A percentile compares a stretch with the other conserved stretches of the same genome.
phyloP scores from a whole-genome alignment of 2,329 filamentous ascomycete genomes.

The Tolypocladium album region DNA sequence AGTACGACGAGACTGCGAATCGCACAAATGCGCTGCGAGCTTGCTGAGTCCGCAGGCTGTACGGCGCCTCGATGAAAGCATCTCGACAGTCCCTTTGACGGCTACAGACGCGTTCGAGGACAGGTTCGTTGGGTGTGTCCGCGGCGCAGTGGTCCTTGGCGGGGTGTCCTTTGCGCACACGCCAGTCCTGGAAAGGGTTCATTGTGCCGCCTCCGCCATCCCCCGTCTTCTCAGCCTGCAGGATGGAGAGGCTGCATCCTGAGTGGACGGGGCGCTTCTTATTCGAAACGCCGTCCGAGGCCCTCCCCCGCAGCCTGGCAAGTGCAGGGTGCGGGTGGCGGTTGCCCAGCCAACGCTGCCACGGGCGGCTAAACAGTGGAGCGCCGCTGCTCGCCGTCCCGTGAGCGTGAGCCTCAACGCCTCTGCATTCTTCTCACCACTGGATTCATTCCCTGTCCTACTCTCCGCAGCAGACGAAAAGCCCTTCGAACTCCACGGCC shows the following conservation, averaged over 20 bases:
- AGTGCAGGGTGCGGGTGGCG: too few species aligned
- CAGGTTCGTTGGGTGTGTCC: neutral
- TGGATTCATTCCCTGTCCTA: neutral
- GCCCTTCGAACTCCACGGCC: neutral
- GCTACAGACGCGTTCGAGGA: neutral
- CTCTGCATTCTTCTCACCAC: neutral
- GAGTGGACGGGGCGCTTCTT: neutral
- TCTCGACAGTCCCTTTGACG: neutral
- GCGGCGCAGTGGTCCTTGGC: too few species aligned
- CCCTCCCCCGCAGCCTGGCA: neutral
- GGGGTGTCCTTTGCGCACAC: too few species aligned
- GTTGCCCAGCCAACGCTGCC: neutral
- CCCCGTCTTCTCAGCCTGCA: too few species aligned
- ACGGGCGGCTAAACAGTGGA: neutral
- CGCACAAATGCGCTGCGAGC: neutral
- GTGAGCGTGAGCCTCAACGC: neutral
- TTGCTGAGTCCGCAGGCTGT: neutral
- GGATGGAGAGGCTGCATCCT: neutral
- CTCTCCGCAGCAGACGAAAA: neutral
- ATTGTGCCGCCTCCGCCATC: too few species aligned
- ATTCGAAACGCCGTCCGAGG: neutral
- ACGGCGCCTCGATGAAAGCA: neutral
- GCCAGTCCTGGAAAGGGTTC: too few species aligned
- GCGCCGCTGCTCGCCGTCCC: neutral
- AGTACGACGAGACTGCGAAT: neutral